Evolutionary conservation across 768 basidiomycete species (phyloP).

Genomic region (Mycena amicta): DNA sequence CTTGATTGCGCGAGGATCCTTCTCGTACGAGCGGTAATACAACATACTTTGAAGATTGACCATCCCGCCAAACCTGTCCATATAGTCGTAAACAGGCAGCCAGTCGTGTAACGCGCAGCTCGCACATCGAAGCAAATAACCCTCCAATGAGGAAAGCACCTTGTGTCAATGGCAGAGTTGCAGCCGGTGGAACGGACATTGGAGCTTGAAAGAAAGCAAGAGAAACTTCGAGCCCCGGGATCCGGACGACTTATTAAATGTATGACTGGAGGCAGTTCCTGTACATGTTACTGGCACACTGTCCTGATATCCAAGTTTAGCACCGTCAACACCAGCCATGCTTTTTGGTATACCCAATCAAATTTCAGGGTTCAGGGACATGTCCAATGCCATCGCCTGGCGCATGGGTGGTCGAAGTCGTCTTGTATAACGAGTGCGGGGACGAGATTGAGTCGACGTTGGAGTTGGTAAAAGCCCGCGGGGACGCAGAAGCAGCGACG

Average conservation of each 20-base stretch:
- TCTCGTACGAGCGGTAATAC: constrained; percentile 11
- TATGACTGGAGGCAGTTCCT: neutral
- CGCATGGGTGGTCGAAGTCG: neutral
- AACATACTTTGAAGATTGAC: constrained; percentile 9
- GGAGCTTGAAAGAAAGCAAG: neutral
- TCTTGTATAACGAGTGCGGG: neutral
- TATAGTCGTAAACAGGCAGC: neutral
- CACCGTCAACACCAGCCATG: too few relatives aligned
- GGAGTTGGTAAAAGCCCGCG: too few relatives aligned
- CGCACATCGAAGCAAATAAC: neutral
- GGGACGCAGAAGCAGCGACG: too few relatives aligned
- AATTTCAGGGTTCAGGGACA: too few relatives aligned
- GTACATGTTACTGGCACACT: neutral
- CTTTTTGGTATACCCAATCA: too few relatives aligned
- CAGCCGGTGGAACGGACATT: neutral
- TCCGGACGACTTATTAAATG: neutral
- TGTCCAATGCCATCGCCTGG: neutral
- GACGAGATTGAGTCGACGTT: neutral
- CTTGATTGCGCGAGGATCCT: constrained; percentile 2
- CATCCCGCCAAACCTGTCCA: constrained; percentile 9
- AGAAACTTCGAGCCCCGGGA: too few relatives aligned
- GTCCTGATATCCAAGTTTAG: too few relatives aligned
- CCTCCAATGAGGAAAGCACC: neutral
- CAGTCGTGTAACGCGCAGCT: neutral
- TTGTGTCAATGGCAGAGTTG: neutral